Base-by-base conservation (phyloP, 345 rosid species). In the Aurinia saxatilis region DNA sequence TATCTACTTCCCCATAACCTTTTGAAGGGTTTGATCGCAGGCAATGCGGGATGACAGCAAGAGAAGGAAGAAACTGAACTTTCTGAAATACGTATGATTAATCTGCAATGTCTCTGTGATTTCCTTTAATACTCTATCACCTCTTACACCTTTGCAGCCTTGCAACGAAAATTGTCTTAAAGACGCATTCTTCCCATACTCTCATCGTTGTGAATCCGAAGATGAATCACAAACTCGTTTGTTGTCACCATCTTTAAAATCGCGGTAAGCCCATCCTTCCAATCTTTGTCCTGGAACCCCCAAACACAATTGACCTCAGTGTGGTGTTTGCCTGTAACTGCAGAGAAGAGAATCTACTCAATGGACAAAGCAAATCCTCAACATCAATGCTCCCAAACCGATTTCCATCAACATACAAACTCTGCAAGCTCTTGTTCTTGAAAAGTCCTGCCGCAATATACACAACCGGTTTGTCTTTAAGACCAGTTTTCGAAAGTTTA, bases 391-490 rank as follows among this genome's bases (percentile, higher is more conserved):
- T 91, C 53, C 81, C 71, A 62, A 82, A 93, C 78, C 88, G 54
- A 67, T 93, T 90, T 21, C 95, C 97, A 70, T 93, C 91, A 35
- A 85, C 79, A 70, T 77, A 74, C 73, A 90, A 73, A 57, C 78
- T 82, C 68, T 85, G 78, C 77, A 90, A 73, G 49, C 70, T 80
- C 79, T 68, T 75, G 70, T 93, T 93, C 84, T 79, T 85, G 73
- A 93, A 90, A 10, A 90, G 81, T 62, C 97, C 97, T 12, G 97
- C 99, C 51, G 97, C 95, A 54, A 93, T 72, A 60, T 93, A 87
- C 41, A 89, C 88, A 41, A 82, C 75, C 9, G 91, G 96, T 74
- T 85, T 90, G 75, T 93, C 84, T 73, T 85, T 90, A 2, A 93
- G 88, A 66, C 95, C 66, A 23, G 96, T 87, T 71, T 76, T 85